A percentile compares a stretch with the other conserved stretches of the same genome.
phyloP scores from a whole-genome alignment of 2,329 filamentous ascomycete genomes.

The Colletotrichum sp. region DNA sequence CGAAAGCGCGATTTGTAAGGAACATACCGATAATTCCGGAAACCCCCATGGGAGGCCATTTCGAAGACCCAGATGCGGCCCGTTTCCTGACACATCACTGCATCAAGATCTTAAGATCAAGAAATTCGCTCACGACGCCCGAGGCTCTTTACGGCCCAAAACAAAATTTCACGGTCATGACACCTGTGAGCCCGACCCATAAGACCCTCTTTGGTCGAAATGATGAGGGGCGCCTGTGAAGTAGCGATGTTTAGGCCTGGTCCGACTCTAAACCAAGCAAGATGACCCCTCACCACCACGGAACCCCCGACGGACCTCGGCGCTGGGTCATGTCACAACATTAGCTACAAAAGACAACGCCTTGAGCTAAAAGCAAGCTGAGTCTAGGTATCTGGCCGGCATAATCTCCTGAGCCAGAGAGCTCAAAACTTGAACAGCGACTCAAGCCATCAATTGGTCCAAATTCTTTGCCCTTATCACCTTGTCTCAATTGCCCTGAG shows the following conservation, averaged over 20 bases:
- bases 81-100: background rate
- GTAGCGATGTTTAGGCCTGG: background rate
- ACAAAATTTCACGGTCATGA: background rate
- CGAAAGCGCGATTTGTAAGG: background rate
- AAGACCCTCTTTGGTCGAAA: background rate
- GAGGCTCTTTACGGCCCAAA: background rate
- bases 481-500: background rate
- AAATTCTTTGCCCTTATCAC: background rate
- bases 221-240: background rate
- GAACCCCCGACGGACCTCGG: background rate
- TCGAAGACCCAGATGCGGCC: background rate
- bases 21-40: background rate
- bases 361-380: background rate
- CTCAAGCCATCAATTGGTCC: background rate
- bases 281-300: conserved; percentile 37
- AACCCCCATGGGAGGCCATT: background rate
- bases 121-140: background rate
- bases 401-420: background rate
- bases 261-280: conserved; percentile 23
- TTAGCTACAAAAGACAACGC: background rate
- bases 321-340: background rate
- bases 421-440: background rate
- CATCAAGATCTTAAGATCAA: background rate
- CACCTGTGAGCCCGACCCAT: background rate
- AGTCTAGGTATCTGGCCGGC: background rate